These are phyloP conservation scores for Clitocybe nebularis DNA, from an alignment of 1,284 basidiomycete genomes.

Conservation along the genomic window DNA sequence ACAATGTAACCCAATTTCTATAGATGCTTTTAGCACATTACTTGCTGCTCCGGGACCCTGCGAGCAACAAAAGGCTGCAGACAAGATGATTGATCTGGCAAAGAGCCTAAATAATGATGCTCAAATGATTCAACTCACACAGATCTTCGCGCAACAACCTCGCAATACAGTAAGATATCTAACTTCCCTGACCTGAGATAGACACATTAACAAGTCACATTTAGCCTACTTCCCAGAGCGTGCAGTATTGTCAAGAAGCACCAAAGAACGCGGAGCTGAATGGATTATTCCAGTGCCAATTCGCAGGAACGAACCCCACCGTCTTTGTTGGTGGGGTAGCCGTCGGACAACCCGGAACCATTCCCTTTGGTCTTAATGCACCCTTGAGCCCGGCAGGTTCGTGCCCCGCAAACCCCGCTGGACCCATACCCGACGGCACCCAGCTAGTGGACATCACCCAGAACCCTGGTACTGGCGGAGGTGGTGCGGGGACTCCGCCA, in stretches of 20 bases:
- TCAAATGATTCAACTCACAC: conserved; percentile 47
- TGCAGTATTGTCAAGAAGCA: conserved; percentile 40
- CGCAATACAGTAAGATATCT: conserved; percentile 27
- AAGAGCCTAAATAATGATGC: conserved; percentile 44
- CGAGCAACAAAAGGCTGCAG: conserved; percentile 52
- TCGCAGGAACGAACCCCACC: conserved; percentile 31
- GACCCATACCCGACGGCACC: conserved; percentile 38
- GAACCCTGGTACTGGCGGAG: conserved; percentile 35
- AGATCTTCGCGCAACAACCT: conserved; percentile 52
- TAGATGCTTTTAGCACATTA: conserved; percentile 44
- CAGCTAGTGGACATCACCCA: conserved; percentile 40
- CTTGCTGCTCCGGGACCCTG: conserved; percentile 46
- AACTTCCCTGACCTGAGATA: conserved; percentile 1
- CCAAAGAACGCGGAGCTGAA: conserved; percentile 38
- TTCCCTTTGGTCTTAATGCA: conserved; percentile 33
- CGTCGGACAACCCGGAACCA: conserved; percentile 33
- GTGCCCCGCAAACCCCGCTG: conserved; percentile 34
- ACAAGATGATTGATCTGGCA: conserved; percentile 52
- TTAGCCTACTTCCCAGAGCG: conserved; percentile 34
- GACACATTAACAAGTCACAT: background rate
- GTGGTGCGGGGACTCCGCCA: conserved; percentile 11
- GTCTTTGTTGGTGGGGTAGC: conserved; percentile 34
- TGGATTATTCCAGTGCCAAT: conserved; percentile 45
- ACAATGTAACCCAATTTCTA: conserved; percentile 44
- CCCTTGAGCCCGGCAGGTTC: conserved; percentile 35